Conservation (phyloP, 305 asterid species). For the Petunia hybrid region DNA sequence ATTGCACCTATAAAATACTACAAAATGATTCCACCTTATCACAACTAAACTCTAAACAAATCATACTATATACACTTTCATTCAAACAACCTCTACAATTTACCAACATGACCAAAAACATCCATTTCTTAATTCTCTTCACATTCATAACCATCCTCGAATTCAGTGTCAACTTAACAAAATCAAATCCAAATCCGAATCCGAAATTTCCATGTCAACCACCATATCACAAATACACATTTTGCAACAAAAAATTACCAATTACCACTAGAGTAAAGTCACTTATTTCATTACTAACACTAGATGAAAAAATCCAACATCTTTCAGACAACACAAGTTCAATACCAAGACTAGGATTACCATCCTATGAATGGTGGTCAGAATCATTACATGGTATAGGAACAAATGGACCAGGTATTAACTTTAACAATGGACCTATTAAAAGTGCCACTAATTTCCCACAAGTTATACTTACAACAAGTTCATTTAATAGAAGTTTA, state of each 20-base stretch:
- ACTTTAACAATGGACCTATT: conserved; percentile 59
- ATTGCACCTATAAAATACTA: not conserved
- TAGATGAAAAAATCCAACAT: conserved; percentile 73
- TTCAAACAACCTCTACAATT: not conserved
- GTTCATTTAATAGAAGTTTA: conserved; percentile 69
- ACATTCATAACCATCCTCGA: not conserved
- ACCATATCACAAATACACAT: conserved; percentile 53
- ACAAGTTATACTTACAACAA: conserved; percentile 76
- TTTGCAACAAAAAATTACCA: conserved; percentile 70
- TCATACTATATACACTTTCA: not conserved
- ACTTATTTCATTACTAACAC: conserved; percentile 67
- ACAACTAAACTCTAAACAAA: not conserved
- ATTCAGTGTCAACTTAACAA: not conserved
- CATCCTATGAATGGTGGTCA: conserved; percentile 93
- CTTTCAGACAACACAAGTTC: conserved; percentile 66
- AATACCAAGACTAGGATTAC: conserved; percentile 70
- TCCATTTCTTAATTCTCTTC: not conserved
- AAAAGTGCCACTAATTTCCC: conserved; percentile 79
- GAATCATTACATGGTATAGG: conserved; percentile 91
- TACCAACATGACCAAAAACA: not conserved
- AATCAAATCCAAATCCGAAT: conserved; percentile 17
- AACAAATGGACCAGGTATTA: conserved; percentile 74
- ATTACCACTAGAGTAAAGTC: conserved; percentile 56
- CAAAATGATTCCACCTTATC: not conserved
- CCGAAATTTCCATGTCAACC: conserved; percentile 59